phyloP scores from a whole-genome alignment of 73 alveolate genomes.

The Paramecium tetraurelia region DNA sequence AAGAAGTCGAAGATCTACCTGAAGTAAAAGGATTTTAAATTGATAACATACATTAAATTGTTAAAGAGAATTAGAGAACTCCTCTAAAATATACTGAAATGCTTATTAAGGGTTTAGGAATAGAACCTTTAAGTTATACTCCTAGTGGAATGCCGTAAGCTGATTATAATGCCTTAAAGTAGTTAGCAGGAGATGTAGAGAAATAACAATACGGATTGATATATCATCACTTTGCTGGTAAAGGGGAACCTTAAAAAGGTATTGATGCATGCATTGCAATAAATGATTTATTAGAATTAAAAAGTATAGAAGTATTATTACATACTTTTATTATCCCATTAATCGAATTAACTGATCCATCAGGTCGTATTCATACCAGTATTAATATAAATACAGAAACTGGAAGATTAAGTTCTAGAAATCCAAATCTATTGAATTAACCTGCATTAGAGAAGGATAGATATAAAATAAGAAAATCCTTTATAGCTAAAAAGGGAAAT shows the following conservation, averaged over 20 bases:
- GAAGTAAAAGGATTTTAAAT: conserved; percentile 8
- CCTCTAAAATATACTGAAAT: conserved; percentile 69
- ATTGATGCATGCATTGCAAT: conserved; percentile 76
- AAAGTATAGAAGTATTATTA: conserved; percentile 73
- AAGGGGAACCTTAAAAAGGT: conserved; percentile 78
- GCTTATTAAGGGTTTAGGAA: conserved; percentile 82
- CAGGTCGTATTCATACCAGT: conserved; percentile 81
- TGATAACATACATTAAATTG: conserved; percentile 53
- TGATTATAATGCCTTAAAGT: conserved; percentile 71
- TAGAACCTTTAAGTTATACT: conserved; percentile 65
- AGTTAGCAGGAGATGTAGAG: conserved; percentile 81
- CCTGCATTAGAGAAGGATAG: conserved; percentile 87
- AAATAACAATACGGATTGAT: conserved; percentile 77
- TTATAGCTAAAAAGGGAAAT: conserved; percentile 80
- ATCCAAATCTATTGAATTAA: conserved; percentile 90
- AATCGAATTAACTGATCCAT: conserved; percentile 60
- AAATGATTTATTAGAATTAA: conserved; percentile 67
- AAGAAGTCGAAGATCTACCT: conserved; percentile 46
- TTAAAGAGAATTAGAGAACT: conserved; percentile 66
- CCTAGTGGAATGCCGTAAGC: conserved; percentile 82
- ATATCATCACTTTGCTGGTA: conserved; percentile 64
- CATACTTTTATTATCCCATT: conserved; percentile 81
- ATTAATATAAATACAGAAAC: conserved; percentile 93
- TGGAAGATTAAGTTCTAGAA: conserved; percentile 88
- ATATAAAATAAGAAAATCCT: conserved; percentile 80